Base-by-base conservation (phyloP, 2,329 filamentous ascomycete species). In the Aspergillus aculeatinus region DNA sequence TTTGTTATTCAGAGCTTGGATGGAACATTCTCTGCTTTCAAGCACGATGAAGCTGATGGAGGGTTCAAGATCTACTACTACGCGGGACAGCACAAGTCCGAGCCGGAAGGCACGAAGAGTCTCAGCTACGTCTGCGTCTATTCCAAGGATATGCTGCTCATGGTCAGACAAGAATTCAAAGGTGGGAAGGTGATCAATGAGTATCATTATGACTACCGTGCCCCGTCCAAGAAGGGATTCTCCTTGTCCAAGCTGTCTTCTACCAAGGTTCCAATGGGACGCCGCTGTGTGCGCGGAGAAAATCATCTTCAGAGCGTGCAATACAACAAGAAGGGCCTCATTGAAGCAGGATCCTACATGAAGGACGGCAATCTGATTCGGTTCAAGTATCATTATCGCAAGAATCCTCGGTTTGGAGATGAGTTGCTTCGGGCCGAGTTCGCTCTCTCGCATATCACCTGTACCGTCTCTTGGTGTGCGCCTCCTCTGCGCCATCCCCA, bases 381-480 rank as follows among this genome's bases (percentile, higher is more conserved):
- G 16, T 85, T 85, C 76, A 81, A 81, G 60, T 83, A 82, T 58
- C 78, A 81, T 63, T 85, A 85, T 67, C 79, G 82, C 48, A 82
- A 83, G 65, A 81, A 81, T 58, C 79, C 81, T 12, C 79, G 77
- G 39, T 83, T 81, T 59, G 81, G 81, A 25, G 82, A 84, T 66
- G 83, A 84, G 60, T 74, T 85, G n/a, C 75, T 85, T 2, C 77
- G 82, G 51, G 83, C 82, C 0, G 83, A 85, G 61, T 85, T 82
- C 62, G 77, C 80, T 0, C 74, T 85, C 55, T 77, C 81, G 4
- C 82, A 85, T 65, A 80, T 84, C 62, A 83, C 77, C 47, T 81
- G 79, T 64, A 83, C 80, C 14, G 81, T 85, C 2, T 81, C 80
- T 25, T 85, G 83, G 82, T 82, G 79, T 64, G 80, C 80, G 31